These are phyloP conservation scores for Aureobasidium musti DNA, from an alignment of 2,329 filamentous ascomycete genomes.

Conservation along the genomic window DNA sequence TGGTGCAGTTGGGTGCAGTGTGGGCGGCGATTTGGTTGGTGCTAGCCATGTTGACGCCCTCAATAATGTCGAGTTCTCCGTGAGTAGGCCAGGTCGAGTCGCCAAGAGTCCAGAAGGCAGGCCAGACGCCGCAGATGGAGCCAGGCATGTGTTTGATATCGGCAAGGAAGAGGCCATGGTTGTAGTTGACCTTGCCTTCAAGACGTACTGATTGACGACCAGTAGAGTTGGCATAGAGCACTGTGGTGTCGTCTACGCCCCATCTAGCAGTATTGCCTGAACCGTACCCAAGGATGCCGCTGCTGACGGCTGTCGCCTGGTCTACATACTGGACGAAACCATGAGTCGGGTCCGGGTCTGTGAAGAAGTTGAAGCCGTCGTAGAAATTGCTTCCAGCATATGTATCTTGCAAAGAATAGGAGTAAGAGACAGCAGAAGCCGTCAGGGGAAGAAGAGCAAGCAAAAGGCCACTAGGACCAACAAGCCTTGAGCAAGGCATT, in stretches of 20 bases:
- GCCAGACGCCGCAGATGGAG: slow-evolving; percentile 54
- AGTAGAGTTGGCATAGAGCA: slow-evolving; percentile 20
- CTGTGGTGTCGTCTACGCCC: slow-evolving; percentile 30
- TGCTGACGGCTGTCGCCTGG: slow-evolving; percentile 53
- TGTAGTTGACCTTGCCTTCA: slow-evolving; percentile 49
- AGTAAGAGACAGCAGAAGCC: slow-evolving; percentile 27
- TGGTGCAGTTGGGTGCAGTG: slow-evolving; percentile 42
- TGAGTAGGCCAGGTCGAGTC: slow-evolving; percentile 43
- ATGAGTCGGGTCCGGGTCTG: slow-evolving; percentile 65
- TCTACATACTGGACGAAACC: slow-evolving; percentile 73
- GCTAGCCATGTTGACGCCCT: slow-evolving; percentile 49
- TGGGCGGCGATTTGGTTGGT: slow-evolving; percentile 36
- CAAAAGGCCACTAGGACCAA: neutral
- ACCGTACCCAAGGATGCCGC: slow-evolving; percentile 33
- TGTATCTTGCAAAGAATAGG: slow-evolving; percentile 49
- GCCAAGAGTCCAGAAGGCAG: slow-evolving; percentile 45
- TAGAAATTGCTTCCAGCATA: slow-evolving; percentile 53
- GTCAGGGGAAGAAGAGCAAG: slow-evolving; percentile 8
- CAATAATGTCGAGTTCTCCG: slow-evolving; percentile 53
- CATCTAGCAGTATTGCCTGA: slow-evolving; percentile 27
- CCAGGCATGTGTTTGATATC: slow-evolving; percentile 55
- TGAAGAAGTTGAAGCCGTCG: slow-evolving; percentile 56
- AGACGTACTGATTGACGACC: slow-evolving; percentile 50
- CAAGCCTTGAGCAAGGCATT: slow-evolving; percentile 24
- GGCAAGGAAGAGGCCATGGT: slow-evolving; percentile 51